Evolutionary conservation across 371 early-diverging fungal species (phyloP).

Genomic region (Apophysomyces elegans): DNA sequence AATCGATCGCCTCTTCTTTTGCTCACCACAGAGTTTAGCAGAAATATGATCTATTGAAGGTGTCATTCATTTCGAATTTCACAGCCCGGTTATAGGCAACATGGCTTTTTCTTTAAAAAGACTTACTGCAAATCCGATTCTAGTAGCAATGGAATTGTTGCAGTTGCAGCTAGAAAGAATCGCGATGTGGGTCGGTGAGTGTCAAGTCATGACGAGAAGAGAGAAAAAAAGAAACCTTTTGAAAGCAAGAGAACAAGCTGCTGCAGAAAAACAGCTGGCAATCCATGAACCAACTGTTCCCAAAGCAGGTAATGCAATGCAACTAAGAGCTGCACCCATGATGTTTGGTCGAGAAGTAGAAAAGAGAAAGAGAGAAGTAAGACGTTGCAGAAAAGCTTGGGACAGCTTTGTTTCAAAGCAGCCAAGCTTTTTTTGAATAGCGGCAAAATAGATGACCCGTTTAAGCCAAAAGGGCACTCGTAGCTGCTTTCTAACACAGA

Average conservation of each 20-base stretch:
- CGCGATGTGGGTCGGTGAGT: neutral
- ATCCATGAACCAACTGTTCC: constrained; percentile 36
- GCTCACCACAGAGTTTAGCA: constrained; percentile 66
- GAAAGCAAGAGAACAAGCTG: constrained; percentile 51
- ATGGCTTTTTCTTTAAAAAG: neutral
- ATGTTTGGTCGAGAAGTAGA: neutral
- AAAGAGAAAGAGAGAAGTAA: neutral
- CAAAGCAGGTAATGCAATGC: constrained; percentile 39
- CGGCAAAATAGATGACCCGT: constrained; percentile 1
- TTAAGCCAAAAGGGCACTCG: neutral
- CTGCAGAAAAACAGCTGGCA: constrained; percentile 54
- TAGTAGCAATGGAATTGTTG: constrained; percentile 56
- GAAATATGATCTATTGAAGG: constrained; percentile 53
- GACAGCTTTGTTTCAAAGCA: neutral
- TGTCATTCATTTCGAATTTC: neutral
- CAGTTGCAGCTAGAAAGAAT: constrained; percentile 39
- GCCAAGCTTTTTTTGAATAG: neutral
- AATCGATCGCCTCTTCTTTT: neutral
- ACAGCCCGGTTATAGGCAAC: too few relatives aligned
- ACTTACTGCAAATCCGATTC: constrained; percentile 63
- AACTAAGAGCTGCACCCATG: constrained; percentile 47
- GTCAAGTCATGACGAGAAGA: neutral
- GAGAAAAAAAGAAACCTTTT: constrained; percentile 23
- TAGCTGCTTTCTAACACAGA: too few relatives aligned
- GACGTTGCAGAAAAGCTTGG: neutral